Conservation (phyloP, 208 protist genomes). For the Vickermania spadyakhi region DNA sequence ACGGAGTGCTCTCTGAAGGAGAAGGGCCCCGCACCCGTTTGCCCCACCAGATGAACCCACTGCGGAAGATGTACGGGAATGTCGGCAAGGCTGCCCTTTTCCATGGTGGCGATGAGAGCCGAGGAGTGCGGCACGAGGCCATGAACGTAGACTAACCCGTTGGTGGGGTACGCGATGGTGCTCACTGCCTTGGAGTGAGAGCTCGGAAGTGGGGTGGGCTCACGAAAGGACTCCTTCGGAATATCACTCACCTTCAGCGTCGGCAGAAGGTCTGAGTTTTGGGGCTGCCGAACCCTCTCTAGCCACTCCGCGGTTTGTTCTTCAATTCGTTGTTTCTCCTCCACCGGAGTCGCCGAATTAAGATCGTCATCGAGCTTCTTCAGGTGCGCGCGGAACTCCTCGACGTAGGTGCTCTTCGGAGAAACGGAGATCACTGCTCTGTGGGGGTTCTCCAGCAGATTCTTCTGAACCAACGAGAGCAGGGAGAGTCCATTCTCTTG, state of each 20-base stretch:
- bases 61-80: conserved; percentile 37
- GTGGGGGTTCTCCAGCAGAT: conserved; percentile 68
- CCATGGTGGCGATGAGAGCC: conserved; percentile 20
- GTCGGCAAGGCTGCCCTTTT: conserved; percentile 11
- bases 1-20: conserved; percentile 78
- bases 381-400: conserved; percentile 51
- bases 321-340: conserved; percentile 37
- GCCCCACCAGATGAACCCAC: conserved; percentile 38
- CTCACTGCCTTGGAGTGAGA: conserved; percentile 14
- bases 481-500: conserved; percentile 45
- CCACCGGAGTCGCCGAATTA: conserved; percentile 47
- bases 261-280: conserved; percentile 67
- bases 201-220: conserved; percentile 46
- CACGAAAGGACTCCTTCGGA: conserved; percentile 49
- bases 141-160: conserved; percentile 88
- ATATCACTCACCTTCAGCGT: conserved; percentile 77
- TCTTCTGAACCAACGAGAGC: conserved; percentile 47
- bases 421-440: conserved; percentile 56
- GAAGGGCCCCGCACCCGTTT: conserved; percentile 46
- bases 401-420: conserved; percentile 53
- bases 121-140: conserved; percentile 59
- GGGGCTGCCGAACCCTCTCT: conserved; percentile 44
- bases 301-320: conserved; percentile 57
- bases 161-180: conserved; percentile 67
- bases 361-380: conserved; percentile 34